Percentiles rank a stretch among this genome's conserved stretches.
Evolutionary conservation across 2,329 filamentous ascomycete genomes (phyloP).

Genomic region (Arachnomyces sp.): DNA sequence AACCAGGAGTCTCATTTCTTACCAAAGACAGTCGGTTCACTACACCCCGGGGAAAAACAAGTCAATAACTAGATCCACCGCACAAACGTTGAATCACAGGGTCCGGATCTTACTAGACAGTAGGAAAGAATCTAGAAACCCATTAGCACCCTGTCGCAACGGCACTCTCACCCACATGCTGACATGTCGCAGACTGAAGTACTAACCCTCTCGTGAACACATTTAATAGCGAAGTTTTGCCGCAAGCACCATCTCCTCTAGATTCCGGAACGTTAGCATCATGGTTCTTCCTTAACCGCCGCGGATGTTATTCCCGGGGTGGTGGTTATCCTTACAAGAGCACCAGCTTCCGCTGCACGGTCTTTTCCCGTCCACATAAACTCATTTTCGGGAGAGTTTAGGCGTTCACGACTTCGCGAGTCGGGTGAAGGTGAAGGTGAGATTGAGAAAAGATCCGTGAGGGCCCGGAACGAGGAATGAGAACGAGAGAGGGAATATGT

Average conservation of each 20-base stretch:
- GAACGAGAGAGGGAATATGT: background rate
- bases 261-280: slow-evolving; percentile 12
- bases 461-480: slow-evolving; percentile 2
- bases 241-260: slow-evolving; percentile 91
- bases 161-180: background rate
- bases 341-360: slow-evolving; percentile 92
- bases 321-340: slow-evolving; percentile 57
- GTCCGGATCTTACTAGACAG: slow-evolving; percentile 65
- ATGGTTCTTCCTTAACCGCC: background rate
- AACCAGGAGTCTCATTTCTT: slow-evolving; percentile 19
- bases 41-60: slow-evolving; percentile 20
- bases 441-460: slow-evolving; percentile 7
- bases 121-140: slow-evolving; percentile 74
- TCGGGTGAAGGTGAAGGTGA: background rate
- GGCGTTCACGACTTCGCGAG: too few species aligned
- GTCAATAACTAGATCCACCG: slow-evolving; percentile 9
- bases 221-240: slow-evolving; percentile 94
- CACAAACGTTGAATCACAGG: background rate
- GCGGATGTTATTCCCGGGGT: too few species aligned
- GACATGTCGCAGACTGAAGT: slow-evolving; percentile 4
- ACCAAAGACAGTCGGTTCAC: slow-evolving; percentile 88
- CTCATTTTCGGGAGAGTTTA: slow-evolving; percentile 32
- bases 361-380: slow-evolving; percentile 68
- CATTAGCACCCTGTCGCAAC: slow-evolving; percentile 9
- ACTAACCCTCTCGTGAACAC: slow-evolving; percentile 94